Conservation (phyloP, 257 asterid genomes). For the Nicotiana knightiana region DNA sequence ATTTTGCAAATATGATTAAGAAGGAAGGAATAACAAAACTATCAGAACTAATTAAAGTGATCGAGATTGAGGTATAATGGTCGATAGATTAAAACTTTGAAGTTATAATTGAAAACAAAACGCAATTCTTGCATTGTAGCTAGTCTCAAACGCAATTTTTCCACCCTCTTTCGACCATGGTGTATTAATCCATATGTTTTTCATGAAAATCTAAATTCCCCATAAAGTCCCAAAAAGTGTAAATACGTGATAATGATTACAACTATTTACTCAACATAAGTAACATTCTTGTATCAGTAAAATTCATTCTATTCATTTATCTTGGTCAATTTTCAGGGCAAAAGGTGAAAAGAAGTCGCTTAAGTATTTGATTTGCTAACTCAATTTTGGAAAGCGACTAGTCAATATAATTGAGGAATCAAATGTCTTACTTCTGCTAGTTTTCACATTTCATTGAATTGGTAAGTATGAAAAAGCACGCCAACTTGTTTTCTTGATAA, state of each 20-base stretch:
- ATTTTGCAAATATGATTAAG: too few relatives aligned
- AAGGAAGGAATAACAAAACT: too few relatives aligned
- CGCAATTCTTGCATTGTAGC: too few relatives aligned
- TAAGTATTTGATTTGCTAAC: background rate
- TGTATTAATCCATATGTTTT: too few relatives aligned
- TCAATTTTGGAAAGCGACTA: conserved; percentile 1
- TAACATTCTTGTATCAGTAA: background rate
- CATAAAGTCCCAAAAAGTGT: background rate
- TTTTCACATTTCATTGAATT: background rate
- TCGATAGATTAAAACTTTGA: too few relatives aligned
- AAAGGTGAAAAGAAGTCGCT: background rate
- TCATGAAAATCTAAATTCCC: background rate
- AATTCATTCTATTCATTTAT: background rate
- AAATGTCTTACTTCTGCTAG: background rate
- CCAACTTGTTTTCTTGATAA: background rate
- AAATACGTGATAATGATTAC: background rate
- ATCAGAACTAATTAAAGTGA: too few relatives aligned
- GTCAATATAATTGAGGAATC: conserved; percentile 13
- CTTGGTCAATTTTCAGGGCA: background rate
- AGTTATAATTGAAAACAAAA: too few relatives aligned
- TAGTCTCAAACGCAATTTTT: too few relatives aligned
- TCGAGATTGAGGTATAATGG: too few relatives aligned
- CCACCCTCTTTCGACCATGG: too few relatives aligned
- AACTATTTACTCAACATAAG: background rate
- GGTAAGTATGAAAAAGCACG: background rate